phyloP scores from a whole-genome alignment of 2,329 filamentous ascomycete species.

The Apiospora arundinis region DNA sequence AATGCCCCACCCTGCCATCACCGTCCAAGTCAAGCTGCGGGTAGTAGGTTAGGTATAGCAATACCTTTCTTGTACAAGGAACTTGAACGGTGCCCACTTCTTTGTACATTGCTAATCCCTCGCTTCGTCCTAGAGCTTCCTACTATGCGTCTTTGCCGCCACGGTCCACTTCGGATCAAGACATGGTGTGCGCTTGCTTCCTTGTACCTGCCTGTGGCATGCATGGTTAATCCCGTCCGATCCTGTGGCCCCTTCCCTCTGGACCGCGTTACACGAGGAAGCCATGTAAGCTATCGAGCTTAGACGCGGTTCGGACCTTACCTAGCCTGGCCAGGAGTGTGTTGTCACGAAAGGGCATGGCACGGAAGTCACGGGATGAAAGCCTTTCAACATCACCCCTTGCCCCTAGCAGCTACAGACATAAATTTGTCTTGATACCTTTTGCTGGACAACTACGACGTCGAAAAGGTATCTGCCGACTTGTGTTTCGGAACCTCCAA shows the following conservation, averaged over 20 bases:
- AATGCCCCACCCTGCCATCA: background rate
- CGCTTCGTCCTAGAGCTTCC: background rate
- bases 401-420: background rate
- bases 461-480: background rate
- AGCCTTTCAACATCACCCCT: background rate
- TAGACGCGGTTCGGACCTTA: slow-evolving; percentile 40
- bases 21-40: slow-evolving; percentile 2
- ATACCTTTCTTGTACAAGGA: slow-evolving; percentile 16
- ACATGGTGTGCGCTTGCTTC: slow-evolving; percentile 1
- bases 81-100: background rate
- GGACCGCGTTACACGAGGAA: slow-evolving; percentile 19
- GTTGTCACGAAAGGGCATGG: slow-evolving; percentile 34
- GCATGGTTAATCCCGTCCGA: background rate
- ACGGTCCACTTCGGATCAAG: slow-evolving; percentile 13
- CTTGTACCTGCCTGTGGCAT: slow-evolving; percentile 3
- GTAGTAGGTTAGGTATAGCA: background rate
- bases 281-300: slow-evolving; percentile 40
- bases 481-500: background rate
- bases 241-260: slow-evolving; percentile 36
- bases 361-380: slow-evolving; percentile 38
- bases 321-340: slow-evolving; percentile 25
- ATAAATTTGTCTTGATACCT: background rate
- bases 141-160: slow-evolving; percentile 13
- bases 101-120: slow-evolving; percentile 15
- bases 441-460: background rate